A percentile compares a stretch with the other conserved stretches of the same genome.
Conservation (phyloP, 768 basidiomycete genomes). For the Termitomyces sp. region DNA sequence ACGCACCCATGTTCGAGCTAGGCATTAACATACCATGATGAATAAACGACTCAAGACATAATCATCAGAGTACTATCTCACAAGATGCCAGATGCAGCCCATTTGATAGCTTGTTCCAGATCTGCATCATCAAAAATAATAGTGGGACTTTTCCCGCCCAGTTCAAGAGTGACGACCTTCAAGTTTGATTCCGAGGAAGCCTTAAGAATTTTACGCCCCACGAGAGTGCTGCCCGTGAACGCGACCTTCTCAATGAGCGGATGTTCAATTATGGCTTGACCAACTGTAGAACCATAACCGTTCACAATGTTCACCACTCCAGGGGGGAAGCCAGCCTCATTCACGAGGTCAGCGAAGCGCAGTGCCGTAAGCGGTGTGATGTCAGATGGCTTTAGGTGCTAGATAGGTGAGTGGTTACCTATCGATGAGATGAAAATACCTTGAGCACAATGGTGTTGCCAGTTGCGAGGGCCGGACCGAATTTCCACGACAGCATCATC, state of each 20-base stretch:
- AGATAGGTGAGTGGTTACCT: not conserved
- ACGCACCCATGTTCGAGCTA: constrained; percentile 31
- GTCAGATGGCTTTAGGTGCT: constrained; percentile 46
- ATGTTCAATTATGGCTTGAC: no score
- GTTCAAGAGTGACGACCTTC: constrained; percentile 79
- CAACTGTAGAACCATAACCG: no score
- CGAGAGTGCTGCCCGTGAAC: no score
- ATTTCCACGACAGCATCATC: constrained; percentile 23
- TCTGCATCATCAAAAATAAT: constrained; percentile 65
- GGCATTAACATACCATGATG: not conserved
- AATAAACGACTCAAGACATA: not conserved
- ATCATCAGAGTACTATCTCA: constrained; percentile 26
- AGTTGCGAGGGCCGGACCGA: constrained; percentile 24
- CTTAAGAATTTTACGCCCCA: no score
- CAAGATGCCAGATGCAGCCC: constrained; percentile 74
- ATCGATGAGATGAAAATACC: not conserved
- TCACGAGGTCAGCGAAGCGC: constrained; percentile 40
- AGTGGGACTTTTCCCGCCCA: constrained; percentile 67
- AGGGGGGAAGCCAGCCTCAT: constrained; percentile 59
- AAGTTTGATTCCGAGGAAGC: constrained; percentile 67
- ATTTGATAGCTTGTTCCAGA: constrained; percentile 65
- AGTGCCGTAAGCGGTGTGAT: constrained; percentile 60
- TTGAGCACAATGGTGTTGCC: constrained; percentile 57
- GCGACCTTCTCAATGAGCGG: no score
- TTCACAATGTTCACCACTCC: constrained; percentile 49